phyloP scores from a whole-genome alignment of 371 early-diverging fungal genomes.

The Mitosporidium daphniae region DNA sequence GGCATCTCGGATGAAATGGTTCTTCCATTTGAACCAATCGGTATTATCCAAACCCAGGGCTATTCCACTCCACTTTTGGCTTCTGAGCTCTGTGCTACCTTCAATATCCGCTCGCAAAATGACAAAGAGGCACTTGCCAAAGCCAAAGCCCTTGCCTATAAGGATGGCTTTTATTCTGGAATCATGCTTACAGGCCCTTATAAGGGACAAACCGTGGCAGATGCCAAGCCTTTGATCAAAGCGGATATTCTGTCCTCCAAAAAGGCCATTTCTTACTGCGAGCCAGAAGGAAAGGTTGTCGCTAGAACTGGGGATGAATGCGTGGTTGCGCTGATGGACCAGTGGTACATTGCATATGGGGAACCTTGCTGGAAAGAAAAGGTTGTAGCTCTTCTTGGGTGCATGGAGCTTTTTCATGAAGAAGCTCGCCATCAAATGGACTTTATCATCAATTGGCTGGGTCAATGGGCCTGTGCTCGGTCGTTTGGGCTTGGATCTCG shows the following conservation, averaged over 20 bases:
- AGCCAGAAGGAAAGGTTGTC: constrained; percentile 77
- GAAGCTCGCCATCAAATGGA: constrained; percentile 65
- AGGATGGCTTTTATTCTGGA: constrained; percentile 83
- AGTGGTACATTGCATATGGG: constrained; percentile 98
- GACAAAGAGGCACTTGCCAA: constrained; percentile 47
- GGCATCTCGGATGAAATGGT: constrained; percentile 22
- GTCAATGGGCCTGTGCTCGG: constrained; percentile 94
- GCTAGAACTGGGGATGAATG: constrained; percentile 90
- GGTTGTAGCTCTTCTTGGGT: constrained; percentile 20
- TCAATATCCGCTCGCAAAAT: constrained; percentile 74
- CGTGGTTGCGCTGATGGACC: constrained; percentile 82
- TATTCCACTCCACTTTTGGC: constrained; percentile 47
- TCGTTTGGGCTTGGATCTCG: constrained; percentile 83
- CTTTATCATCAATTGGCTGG: constrained; percentile 66
- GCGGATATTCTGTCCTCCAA: constrained; percentile 22
- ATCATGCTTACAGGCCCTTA: constrained; percentile 39
- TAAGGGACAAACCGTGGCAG: constrained; percentile 40
- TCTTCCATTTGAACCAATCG: constrained; percentile 27
- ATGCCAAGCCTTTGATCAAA: constrained; percentile 51
- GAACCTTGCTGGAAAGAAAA: constrained; percentile 51
- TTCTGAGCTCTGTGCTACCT: constrained; percentile 29
- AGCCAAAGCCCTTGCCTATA: constrained; percentile 77
- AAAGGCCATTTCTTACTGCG: constrained; percentile 52
- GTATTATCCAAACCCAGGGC: constrained; percentile 50
- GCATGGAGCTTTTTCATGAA: constrained; percentile 35